Evolutionary conservation across 2,329 filamentous ascomycete genomes (phyloP).

Genomic region (Colletotrichum euphorbiae): DNA sequence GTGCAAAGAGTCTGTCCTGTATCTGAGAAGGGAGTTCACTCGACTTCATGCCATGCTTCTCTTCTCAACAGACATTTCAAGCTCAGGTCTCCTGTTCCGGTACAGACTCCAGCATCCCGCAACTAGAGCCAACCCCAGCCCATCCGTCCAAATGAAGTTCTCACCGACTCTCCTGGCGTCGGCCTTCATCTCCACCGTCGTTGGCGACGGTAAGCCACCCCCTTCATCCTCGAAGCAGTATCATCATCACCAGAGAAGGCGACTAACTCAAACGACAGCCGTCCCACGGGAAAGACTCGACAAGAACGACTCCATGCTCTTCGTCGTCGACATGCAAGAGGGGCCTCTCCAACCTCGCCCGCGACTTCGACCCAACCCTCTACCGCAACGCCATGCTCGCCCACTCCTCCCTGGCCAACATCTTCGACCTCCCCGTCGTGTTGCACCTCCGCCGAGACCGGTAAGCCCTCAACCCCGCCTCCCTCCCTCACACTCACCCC

Average conservation of each 20-base stretch:
- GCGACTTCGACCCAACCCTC: conserved; percentile 74
- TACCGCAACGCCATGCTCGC: conserved; percentile 76
- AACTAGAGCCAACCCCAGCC: neutral
- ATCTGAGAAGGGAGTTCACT: conserved; percentile 18
- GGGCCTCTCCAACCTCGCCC: conserved; percentile 57
- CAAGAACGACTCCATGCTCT: conserved; percentile 50
- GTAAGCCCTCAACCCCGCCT: conserved; percentile 43
- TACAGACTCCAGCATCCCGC: conserved; percentile 18
- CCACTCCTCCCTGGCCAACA: conserved; percentile 72
- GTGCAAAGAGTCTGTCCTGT: neutral
- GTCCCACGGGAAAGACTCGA: conserved; percentile 50
- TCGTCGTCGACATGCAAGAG: conserved; percentile 53
- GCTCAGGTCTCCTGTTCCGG: conserved; percentile 14
- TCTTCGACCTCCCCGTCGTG: conserved; percentile 76
- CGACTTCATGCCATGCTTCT: neutral
- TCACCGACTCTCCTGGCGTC: conserved; percentile 34
- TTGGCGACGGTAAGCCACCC: conserved; percentile 22
- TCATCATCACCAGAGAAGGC: neutral
- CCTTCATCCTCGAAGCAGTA: neutral
- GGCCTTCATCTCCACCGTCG: conserved; percentile 36
- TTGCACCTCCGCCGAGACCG: conserved; percentile 74
- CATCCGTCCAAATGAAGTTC: conserved; percentile 36
- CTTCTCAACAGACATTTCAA: conserved; percentile 21
- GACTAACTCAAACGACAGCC: conserved; percentile 26
- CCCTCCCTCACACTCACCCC: too few relatives aligned